Base-by-base conservation (phyloP, 2,329 filamentous ascomycete species). In the Ophiostoma novo-ulmi region DNA sequence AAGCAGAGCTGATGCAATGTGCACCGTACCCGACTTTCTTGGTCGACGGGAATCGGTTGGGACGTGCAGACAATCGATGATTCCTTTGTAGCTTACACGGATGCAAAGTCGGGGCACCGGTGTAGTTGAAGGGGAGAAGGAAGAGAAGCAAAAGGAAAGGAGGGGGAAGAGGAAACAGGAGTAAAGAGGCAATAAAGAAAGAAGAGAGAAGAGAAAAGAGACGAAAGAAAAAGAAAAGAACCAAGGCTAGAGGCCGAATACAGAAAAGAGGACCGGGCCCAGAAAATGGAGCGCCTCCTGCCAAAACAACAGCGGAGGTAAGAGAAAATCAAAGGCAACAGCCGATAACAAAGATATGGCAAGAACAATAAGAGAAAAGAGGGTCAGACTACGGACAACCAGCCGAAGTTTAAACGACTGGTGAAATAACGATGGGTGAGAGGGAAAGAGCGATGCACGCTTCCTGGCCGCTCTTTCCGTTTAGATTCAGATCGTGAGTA, bases 21-120 rank as follows among this genome's bases (percentile, higher is more conserved):
- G 52, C n/a, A 58, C 52, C 52, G 52, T 26, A 11, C 17, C 52
- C 17, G 41, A 8, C 44, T n/a, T 48, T 7, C 5, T 48, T 5
- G 44, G 14, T 48, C 44, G 13, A 5, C 11, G 44, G 44, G n/a
- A 4, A 20, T 48, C 44, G 44, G 44, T 11, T 17, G 44, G 17
- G 44, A n/a, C 31, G 31, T 17, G 48, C 4, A 63, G 36, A 61
- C 13, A 14, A 61, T 1, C 1, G 63, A 39, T 11, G n/a, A 39
- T 22, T 7, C 11, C 63, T 22, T 41, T 36, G 35, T 65, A 31
- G 31, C 31, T 31, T 31, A 22, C n/a, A 39, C 63, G 20, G 63
- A 65, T 65, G 63, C 63, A 26, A 39, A 41, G 63, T 65, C 63
- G 63, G 63, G 63, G 63, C 63, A 65, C 63, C 63, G 39, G 39